These are phyloP conservation scores for Homolaphlyctis polyrhiza DNA, from an alignment of 371 early-diverging fungal genomes.

Conservation along the genomic window DNA sequence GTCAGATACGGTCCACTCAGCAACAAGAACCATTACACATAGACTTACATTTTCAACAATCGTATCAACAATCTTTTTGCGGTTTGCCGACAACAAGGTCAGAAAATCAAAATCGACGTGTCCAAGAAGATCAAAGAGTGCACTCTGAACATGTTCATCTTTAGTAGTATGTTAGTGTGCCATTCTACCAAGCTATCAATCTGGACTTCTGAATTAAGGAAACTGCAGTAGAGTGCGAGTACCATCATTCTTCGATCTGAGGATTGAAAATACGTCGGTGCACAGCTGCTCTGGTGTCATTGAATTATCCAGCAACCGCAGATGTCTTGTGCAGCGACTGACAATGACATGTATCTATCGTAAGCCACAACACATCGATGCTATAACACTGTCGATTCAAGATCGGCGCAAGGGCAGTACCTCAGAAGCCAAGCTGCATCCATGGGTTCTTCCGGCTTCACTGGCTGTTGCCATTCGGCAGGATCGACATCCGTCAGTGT, in stretches of 20 bases:
- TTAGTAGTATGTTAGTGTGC: background rate
- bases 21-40: too few relatives aligned
- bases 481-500: background rate
- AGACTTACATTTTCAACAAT: slow-evolving; percentile 27
- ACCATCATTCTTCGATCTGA: slow-evolving; percentile 20
- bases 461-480: background rate
- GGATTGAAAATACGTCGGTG: slow-evolving; percentile 36
- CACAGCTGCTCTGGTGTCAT: slow-evolving; percentile 28
- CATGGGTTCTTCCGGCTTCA: background rate
- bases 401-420: too few relatives aligned
- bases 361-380: too few relatives aligned
- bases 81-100: slow-evolving; percentile 18
- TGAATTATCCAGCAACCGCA: background rate
- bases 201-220: background rate
- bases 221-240: background rate
- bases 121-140: slow-evolving; percentile 37
- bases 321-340: background rate
- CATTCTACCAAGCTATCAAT: slow-evolving; percentile 8
- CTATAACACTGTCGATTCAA: too few relatives aligned
- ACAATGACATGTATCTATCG: background rate
- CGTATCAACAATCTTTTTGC: slow-evolving; percentile 24
- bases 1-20: too few relatives aligned
- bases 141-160: slow-evolving; percentile 36
- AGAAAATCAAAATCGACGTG: slow-evolving; percentile 38
- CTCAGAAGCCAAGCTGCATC: background rate